A percentile compares a stretch with the other conserved stretches of the same genome.
Conservation (phyloP, 2,329 filamentous ascomycete species). For the Laburnicola sp. region DNA sequence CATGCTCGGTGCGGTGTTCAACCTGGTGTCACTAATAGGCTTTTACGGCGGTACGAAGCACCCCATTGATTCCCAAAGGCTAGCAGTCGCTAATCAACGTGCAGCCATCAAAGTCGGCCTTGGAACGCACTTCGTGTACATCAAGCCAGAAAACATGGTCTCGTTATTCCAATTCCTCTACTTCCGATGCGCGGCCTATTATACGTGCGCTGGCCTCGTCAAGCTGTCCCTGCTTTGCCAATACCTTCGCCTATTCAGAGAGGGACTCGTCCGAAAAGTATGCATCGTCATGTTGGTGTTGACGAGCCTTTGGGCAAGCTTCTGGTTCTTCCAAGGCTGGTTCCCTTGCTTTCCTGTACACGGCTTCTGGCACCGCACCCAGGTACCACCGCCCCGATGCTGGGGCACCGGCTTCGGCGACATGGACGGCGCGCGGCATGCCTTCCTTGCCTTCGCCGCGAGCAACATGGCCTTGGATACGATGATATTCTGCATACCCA, state of each 20-base stretch:
- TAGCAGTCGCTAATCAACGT: not conserved
- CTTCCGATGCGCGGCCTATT: slow-evolving; percentile 29
- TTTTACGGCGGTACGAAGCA: slow-evolving; percentile 26
- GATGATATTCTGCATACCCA: slow-evolving; percentile 32
- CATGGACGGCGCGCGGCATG: slow-evolving; percentile 15
- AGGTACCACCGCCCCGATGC: slow-evolving; percentile 22
- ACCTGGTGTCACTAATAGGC: slow-evolving; percentile 23
- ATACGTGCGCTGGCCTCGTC: slow-evolving; percentile 32
- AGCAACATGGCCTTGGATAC: slow-evolving; percentile 39
- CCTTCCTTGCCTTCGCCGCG: slow-evolving; percentile 27
- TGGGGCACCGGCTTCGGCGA: slow-evolving; percentile 29
- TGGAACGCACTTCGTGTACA: slow-evolving; percentile 34
- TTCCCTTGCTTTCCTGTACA: slow-evolving; percentile 33
- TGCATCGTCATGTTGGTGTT: slow-evolving; percentile 19
- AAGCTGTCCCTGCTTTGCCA: slow-evolving; percentile 41
- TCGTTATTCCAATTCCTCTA: slow-evolving; percentile 30
- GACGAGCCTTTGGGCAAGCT: slow-evolving; percentile 28
- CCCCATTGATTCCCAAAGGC: not conserved
- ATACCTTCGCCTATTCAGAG: slow-evolving; percentile 37
- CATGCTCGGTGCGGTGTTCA: slow-evolving; percentile 29
- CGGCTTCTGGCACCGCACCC: slow-evolving; percentile 26
- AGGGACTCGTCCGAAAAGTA: slow-evolving; percentile 20
- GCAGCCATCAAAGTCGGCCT: slow-evolving; percentile 32
- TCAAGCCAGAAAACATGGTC: slow-evolving; percentile 12
- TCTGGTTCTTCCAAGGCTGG: slow-evolving; percentile 32